Evolutionary conservation across 768 basidiomycete genomes (phyloP).

Genomic region (Panellus pusillus): DNA sequence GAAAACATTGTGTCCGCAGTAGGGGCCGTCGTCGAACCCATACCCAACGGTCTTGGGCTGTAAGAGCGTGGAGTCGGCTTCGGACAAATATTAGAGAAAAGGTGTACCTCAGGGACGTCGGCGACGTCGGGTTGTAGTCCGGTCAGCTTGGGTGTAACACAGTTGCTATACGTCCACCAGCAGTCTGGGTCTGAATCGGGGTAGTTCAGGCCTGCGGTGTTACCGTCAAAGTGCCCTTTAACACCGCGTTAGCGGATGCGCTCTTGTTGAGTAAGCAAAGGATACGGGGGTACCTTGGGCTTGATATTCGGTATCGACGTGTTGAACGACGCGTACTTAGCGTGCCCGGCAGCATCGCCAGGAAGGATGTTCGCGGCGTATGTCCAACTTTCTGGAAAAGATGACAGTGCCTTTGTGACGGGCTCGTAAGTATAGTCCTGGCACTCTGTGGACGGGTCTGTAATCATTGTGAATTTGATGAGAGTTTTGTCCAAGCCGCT

Average conservation of each 20-base stretch:
- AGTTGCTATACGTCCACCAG: constrained; percentile 46
- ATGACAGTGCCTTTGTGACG: too few species aligned
- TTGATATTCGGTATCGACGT: constrained; percentile 48
- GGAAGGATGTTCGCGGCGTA: not conserved
- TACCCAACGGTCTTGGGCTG: constrained; percentile 58
- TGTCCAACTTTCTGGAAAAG: constrained; percentile 2
- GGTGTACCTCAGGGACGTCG: constrained; percentile 47
- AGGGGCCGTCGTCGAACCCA: constrained; percentile 65
- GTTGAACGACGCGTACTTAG: constrained; percentile 45
- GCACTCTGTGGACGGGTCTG: too few species aligned
- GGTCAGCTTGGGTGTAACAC: constrained; percentile 45
- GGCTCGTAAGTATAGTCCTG: too few species aligned
- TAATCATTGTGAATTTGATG: too few species aligned
- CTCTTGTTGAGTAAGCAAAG: too few species aligned
- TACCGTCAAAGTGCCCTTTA: not conserved
- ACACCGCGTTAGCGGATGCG: not conserved
- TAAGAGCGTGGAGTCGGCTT: too few species aligned
- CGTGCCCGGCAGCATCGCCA: constrained; percentile 41
- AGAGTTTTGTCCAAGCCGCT: too few species aligned
- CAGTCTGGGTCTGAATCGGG: constrained; percentile 13
- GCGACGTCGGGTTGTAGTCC: constrained; percentile 46
- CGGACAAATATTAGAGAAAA: too few species aligned
- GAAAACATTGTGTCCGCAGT: constrained; percentile 62
- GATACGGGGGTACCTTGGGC: constrained; percentile 35
- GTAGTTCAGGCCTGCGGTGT: not conserved